phyloP scores from a whole-genome alignment of 2,329 filamentous ascomycete genomes.

The Colletotrichum chlorophyti region DNA sequence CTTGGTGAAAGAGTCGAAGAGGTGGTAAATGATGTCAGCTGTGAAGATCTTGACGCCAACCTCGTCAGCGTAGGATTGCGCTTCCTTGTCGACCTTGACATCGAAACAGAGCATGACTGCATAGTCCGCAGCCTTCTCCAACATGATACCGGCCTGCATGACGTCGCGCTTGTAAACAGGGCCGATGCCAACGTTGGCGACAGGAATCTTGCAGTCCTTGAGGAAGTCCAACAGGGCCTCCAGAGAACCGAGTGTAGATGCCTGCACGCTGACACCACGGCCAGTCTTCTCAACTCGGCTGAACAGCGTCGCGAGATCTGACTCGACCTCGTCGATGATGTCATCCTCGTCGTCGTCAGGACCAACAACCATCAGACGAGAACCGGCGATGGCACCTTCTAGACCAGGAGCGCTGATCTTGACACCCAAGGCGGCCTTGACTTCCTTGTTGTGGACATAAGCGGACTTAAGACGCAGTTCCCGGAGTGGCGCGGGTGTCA shows the following conservation, averaged over 20 bases:
- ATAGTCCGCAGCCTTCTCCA: conserved; percentile 93
- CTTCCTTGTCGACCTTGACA: conserved; percentile 98
- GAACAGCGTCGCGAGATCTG: conserved; percentile 89
- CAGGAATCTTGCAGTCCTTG: conserved; percentile 94
- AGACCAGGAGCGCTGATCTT: conserved; percentile 98
- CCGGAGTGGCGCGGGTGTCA: conserved; percentile 91
- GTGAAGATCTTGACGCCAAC: conserved; percentile 98
- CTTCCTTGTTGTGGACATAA: conserved; percentile 99
- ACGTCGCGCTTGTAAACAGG: conserved; percentile 98
- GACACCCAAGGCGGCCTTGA: conserved; percentile 97
- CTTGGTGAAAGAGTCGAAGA: conserved; percentile 95
- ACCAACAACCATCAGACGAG: conserved; percentile 90
- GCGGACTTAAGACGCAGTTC: conserved; percentile 94
- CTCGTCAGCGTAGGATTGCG: conserved; percentile 87
- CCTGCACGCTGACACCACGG: conserved; percentile 95
- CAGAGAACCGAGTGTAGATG: conserved; percentile 94
- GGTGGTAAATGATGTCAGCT: conserved; percentile 98
- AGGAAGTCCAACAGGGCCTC: conserved; percentile 97
- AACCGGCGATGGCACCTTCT: conserved; percentile 95
- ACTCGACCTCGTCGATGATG: conserved; percentile 94
- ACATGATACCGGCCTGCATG: conserved; percentile 93
- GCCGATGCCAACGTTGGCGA: conserved; percentile 95
- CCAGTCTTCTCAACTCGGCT: conserved; percentile 91
- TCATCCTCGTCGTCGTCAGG: conserved; percentile 97
- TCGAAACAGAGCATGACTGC: conserved; percentile 99